phyloP scores from a whole-genome alignment of 805 yeast species.

The Schwanniomyces occidentalis region DNA sequence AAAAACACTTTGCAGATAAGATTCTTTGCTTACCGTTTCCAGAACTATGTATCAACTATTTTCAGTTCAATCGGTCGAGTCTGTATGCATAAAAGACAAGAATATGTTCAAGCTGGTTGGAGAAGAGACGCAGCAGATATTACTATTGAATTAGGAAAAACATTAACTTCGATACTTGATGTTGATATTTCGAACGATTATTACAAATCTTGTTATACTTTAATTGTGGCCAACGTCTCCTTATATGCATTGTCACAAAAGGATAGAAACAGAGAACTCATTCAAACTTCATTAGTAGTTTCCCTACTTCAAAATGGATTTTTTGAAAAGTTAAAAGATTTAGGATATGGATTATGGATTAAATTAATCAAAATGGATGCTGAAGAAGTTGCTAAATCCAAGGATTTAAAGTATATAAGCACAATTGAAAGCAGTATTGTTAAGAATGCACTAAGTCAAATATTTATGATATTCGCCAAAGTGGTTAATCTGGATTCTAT shows the following conservation, averaged over 20 bases:
- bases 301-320: slow-evolving; percentile 56
- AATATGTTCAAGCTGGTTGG: slow-evolving; percentile 28
- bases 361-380: slow-evolving; percentile 14
- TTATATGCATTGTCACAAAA: slow-evolving; percentile 37
- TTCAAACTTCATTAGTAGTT: slow-evolving; percentile 44
- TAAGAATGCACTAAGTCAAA: slow-evolving; percentile 43
- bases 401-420: slow-evolving; percentile 33
- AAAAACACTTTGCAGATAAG: slow-evolving; percentile 63
- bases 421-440: slow-evolving; percentile 36
- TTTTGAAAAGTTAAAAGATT: slow-evolving; percentile 31
- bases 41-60: slow-evolving; percentile 41
- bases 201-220: slow-evolving; percentile 24
- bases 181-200: slow-evolving; percentile 17
- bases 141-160: slow-evolving; percentile 30
- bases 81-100: slow-evolving; percentile 51
- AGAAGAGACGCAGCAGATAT: slow-evolving; percentile 44
- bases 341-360: slow-evolving; percentile 20
- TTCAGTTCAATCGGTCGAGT: slow-evolving; percentile 46
- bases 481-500: slow-evolving; percentile 38
- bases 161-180: slow-evolving; percentile 26
- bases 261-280: slow-evolving; percentile 21
- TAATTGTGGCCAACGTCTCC: slow-evolving; percentile 36
- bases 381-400: slow-evolving; percentile 18
- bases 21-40: slow-evolving; percentile 49
- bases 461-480: slow-evolving; percentile 47